These are phyloP conservation scores for Kalanchoe fedtschenkoi DNA, from an alignment of 164 flowering plant genomes.

Conservation along the genomic window DNA sequence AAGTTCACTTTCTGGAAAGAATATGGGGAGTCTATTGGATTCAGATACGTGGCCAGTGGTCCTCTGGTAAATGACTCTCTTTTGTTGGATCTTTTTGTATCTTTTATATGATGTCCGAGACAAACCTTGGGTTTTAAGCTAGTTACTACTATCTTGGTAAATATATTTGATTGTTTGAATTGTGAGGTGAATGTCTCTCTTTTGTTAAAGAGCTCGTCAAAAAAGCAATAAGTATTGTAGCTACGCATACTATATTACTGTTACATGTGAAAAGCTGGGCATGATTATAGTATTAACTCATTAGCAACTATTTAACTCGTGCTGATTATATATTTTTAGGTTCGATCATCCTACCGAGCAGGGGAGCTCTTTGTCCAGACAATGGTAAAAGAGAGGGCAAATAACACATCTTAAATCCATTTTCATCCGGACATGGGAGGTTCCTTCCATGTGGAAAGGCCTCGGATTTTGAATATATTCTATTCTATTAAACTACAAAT, in stretches of 20 bases:
- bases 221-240: no score
- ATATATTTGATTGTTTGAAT: no score
- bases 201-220: not conserved
- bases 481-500: no score
- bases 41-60: constrained; percentile 92
- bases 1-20: constrained; percentile 89
- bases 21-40: constrained; percentile 87
- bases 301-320: not conserved
- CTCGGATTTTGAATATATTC: not conserved
- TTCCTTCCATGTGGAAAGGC: not conserved
- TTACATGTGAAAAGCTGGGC: not conserved
- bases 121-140: not conserved
- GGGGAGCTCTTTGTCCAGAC: constrained; percentile 10
- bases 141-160: no score
- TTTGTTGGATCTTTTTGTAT: not conserved
- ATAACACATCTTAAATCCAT: not conserved
- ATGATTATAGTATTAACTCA: not conserved
- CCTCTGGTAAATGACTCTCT: constrained; percentile 50
- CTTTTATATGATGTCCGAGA: not conserved
- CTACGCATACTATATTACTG: not conserved
- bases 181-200: not conserved
- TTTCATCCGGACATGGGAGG: not conserved
- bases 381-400: constrained; percentile 5
- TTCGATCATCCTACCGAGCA: constrained; percentile 9
- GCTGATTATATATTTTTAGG: constrained; percentile 1